A percentile compares a stretch with the other conserved stretches of the same genome.
phyloP scores from a whole-genome alignment of 495 filamentous ascomycete genomes.

The Neurospora sublineolata region DNA sequence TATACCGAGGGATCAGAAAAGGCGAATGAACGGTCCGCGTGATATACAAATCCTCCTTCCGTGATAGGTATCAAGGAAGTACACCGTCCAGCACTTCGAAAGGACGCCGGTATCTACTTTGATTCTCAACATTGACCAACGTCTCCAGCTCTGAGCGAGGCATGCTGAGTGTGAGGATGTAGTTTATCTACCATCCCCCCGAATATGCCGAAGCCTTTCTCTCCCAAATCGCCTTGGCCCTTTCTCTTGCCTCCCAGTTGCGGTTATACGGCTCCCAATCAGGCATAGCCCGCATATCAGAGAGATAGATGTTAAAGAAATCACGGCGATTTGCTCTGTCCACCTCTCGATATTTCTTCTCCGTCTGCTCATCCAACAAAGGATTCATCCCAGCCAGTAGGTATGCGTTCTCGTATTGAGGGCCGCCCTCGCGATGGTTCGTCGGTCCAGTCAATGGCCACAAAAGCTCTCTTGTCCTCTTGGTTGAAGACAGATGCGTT shows the following conservation, averaged over 20 bases:
- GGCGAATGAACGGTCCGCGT: neutral
- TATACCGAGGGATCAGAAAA: neutral
- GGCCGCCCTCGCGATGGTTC: slow-evolving; percentile 10
- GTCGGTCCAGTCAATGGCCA: neutral
- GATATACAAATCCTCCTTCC: neutral
- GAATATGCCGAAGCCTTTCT: neutral
- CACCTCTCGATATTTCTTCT: neutral
- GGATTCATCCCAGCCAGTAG: neutral
- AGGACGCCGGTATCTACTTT: neutral
- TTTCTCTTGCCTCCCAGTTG: neutral
- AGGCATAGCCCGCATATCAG: neutral
- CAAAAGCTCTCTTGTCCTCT: neutral
- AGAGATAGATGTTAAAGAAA: neutral
- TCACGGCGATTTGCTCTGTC: neutral
- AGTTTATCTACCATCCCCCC: neutral
- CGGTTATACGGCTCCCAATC: neutral
- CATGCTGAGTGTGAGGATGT: neutral
- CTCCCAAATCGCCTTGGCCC: neutral
- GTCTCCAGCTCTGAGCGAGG: neutral
- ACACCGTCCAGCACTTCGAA: neutral
- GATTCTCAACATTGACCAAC: neutral
- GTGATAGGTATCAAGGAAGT: neutral
- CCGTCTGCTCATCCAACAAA: neutral
- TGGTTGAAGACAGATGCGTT: neutral
- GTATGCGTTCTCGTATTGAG: slow-evolving; percentile 7